phyloP scores from a whole-genome alignment of 139 green algal species.

The Chlamydomonas applanata region DNA sequence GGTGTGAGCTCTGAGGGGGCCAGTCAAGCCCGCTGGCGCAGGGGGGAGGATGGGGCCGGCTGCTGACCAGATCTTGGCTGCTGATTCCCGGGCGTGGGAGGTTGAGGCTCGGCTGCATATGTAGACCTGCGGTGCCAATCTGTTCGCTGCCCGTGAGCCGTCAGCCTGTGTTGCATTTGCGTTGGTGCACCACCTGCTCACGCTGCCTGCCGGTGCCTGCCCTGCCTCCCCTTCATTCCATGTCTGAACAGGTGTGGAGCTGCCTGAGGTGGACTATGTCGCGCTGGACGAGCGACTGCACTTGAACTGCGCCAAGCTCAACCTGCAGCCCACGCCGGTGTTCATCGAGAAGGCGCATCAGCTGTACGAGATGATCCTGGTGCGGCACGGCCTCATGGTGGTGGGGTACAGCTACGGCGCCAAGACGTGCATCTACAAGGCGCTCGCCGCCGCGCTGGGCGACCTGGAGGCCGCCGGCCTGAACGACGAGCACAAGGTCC shows the following conservation, averaged over 20 bases:
- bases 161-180: not conserved
- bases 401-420: constrained; percentile 66
- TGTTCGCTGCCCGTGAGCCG: not conserved
- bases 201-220: not conserved
- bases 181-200: too few relatives aligned
- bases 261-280: constrained; percentile 62
- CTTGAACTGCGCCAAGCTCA: constrained; percentile 38
- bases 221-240: not conserved
- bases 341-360: constrained; percentile 80
- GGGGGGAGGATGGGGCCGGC: too few relatives aligned
- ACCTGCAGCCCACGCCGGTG: constrained; percentile 49
- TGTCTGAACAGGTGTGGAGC: constrained; percentile 45
- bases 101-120: too few relatives aligned
- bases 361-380: constrained; percentile 86
- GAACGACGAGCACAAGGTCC: constrained; percentile 55
- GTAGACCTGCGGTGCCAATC: too few relatives aligned
- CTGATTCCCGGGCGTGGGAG: too few relatives aligned
- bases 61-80: too few relatives aligned
- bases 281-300: constrained; percentile 33
- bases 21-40: too few relatives aligned
- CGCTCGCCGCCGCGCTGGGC: constrained; percentile 53
- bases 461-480: constrained; percentile 47
- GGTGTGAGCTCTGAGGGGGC: too few relatives aligned
- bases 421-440: constrained; percentile 67
- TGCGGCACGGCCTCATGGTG: constrained; percentile 81